phyloP scores from a whole-genome alignment of 345 rosid species.

The Psidium guajava region DNA sequence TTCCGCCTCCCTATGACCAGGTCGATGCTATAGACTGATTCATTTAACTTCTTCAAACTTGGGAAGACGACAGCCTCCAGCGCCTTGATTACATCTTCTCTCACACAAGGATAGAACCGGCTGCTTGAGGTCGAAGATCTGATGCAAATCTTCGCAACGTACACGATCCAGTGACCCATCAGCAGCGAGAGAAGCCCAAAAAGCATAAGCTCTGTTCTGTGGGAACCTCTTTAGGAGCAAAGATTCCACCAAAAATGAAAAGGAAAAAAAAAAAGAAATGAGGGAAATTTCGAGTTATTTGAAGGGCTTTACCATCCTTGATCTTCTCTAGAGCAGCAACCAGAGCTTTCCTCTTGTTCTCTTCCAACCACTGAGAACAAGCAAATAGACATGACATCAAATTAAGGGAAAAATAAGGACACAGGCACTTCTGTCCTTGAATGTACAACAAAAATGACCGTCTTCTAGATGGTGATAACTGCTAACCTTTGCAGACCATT shows the following conservation, averaged over 20 bases:
- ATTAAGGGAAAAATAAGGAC: neutral
- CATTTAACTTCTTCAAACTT: neutral
- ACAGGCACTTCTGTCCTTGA: neutral
- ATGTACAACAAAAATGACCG: neutral
- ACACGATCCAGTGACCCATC: constrained; percentile 3
- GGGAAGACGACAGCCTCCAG: neutral
- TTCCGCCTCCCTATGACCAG: neutral
- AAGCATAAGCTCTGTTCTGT: constrained; percentile 1
- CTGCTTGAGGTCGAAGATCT: neutral
- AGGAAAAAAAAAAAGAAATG: neutral
- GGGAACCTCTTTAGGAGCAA: neutral
- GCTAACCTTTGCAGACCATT: neutral
- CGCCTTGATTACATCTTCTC: neutral
- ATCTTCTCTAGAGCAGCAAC: constrained; percentile 3
- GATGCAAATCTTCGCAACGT: neutral
- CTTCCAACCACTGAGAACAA: constrained; percentile 2
- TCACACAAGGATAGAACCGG: neutral
- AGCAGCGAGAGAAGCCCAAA: constrained; percentile 6
- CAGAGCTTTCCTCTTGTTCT: neutral
- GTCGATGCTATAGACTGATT: neutral
- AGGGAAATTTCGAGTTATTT: neutral
- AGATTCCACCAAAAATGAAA: neutral
- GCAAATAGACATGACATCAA: neutral
- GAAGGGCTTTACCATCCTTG: neutral
- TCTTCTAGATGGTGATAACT: neutral